These are phyloP conservation scores for Fusarium pseudonygamai DNA, from an alignment of 2,329 filamentous ascomycete species.

Conservation along the genomic window DNA sequence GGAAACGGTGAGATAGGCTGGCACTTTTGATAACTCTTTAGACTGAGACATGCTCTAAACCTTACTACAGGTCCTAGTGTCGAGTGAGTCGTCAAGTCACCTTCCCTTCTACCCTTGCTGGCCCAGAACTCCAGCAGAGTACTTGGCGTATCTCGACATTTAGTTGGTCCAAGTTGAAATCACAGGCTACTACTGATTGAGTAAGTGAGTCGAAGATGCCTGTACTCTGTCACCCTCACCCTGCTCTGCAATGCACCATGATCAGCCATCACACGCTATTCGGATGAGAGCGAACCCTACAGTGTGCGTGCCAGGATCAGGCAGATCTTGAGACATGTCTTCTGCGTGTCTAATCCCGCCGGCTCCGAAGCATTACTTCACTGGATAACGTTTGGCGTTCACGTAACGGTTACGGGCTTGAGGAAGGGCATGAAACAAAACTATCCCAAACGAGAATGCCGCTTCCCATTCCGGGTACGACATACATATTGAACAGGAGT, in stretches of 20 bases:
- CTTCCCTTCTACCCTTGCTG: not conserved
- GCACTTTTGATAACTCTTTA: not conserved
- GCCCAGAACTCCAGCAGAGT: not conserved
- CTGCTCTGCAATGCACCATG: conserved; percentile 21
- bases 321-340: conserved; percentile 19
- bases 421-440: conserved; percentile 23
- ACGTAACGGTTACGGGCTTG: conserved; percentile 11
- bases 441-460: conserved; percentile 7
- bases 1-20: not conserved
- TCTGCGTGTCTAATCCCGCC: not conserved
- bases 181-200: conserved; percentile 15
- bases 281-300: conserved; percentile 6
- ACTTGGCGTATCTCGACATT: not conserved
- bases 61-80: not conserved
- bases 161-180: not conserved
- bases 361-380: conserved; percentile 14
- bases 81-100: not conserved
- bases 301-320: not conserved
- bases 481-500: not conserved
- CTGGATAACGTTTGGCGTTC: not conserved
- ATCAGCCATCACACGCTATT: conserved; percentile 20
- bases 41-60: not conserved
- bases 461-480: conserved; percentile 3
- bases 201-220: not conserved
- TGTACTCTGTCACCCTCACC: conserved; percentile 1